Base-by-base conservation (phyloP, 257 asterid species). In the Fraxinus americana region DNA sequence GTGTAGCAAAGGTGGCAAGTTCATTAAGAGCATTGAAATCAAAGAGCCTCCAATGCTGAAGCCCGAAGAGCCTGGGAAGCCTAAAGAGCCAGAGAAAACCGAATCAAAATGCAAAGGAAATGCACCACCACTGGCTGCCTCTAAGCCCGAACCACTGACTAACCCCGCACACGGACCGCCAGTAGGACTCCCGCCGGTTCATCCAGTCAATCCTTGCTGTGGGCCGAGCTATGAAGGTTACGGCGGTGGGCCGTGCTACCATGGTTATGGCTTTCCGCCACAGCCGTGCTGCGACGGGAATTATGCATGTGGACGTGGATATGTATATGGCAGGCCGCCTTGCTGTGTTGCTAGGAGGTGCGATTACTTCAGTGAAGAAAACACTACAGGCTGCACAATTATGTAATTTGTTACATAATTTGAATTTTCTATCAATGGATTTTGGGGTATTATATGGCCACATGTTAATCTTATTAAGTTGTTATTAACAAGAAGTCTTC, bases 11-110 rank as follows among this genome's bases (percentile, higher is more conserved):
- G 97, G 95, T 48, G 83, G 92, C 8, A 86, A 81, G 70, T 82
- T 78, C 0, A 92, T 94, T 78, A 86, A 90, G 66, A 87, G 90
- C 74, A 92, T 94, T 67, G 93, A 86, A 23, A 94, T 94, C 23
- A 67, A 77, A 2, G 87, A 71, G 52, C 82, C 87, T 0, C 30
- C 80, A 0, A 79, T 76, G 59, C 85, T 85, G 67, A 75, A 84
- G 4, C 86, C 48, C 39, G 39, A 35, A 35, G 35, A 32, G 4
- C 35, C 35, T 4, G 65, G 57, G 32, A 63, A 11, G 2, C 32
- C 65, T 0, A 73, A 80, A 4, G 91, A 80, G 5, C 89, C 80
- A 7, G 41, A 75, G 43, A 38, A 38, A 38, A 2, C n/a, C n/a
- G n/a, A n/a, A n/a, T n/a, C n/a, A n/a, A n/a, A n/a, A n/a, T n/a